phyloP scores from a whole-genome alignment of 106 monocot genomes.

The Posidonia australis region DNA sequence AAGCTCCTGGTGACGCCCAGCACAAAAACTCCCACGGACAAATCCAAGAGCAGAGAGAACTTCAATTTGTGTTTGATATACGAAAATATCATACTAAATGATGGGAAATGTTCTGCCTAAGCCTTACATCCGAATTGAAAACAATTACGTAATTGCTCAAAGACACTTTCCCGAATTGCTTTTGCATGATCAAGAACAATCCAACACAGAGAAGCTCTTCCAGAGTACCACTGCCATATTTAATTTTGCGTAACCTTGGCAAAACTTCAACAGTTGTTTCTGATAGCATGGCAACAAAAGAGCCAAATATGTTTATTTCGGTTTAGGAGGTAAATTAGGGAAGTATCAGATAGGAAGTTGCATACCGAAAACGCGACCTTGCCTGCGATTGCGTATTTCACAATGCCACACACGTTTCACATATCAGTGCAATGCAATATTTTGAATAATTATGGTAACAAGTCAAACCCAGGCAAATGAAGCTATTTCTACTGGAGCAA shows the following conservation, averaged over 20 bases:
- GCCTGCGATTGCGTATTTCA: conserved; percentile 90
- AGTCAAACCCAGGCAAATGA: too few relatives aligned
- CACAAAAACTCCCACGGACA: conserved; percentile 98
- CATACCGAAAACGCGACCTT: conserved; percentile 98
- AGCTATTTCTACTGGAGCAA: too few relatives aligned
- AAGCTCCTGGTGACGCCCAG: conserved; percentile 91
- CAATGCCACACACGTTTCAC: conserved; percentile 97
- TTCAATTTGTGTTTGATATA: background rate
- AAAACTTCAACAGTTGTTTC: conserved; percentile 96
- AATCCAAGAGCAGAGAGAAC: conserved; percentile 30
- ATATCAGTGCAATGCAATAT: conserved; percentile 1
- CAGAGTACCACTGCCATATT: conserved; percentile 96
- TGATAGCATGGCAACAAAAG: conserved; percentile 22
- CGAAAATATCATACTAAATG: background rate
- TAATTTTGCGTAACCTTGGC: conserved; percentile 86
- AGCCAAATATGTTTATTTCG: too few relatives aligned
- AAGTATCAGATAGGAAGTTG: background rate
- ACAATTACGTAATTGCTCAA: conserved; percentile 89
- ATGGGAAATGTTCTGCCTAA: conserved; percentile 4
- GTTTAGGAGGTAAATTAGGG: background rate
- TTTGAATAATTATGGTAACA: too few relatives aligned
- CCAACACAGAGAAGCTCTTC: conserved; percentile 95
- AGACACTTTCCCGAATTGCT: conserved; percentile 96
- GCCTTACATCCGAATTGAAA: conserved; percentile 85
- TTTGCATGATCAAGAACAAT: conserved; percentile 96